These are phyloP conservation scores for Furcasterigmium furcatum DNA, from an alignment of 2,329 filamentous ascomycete species.

Conservation along the genomic window DNA sequence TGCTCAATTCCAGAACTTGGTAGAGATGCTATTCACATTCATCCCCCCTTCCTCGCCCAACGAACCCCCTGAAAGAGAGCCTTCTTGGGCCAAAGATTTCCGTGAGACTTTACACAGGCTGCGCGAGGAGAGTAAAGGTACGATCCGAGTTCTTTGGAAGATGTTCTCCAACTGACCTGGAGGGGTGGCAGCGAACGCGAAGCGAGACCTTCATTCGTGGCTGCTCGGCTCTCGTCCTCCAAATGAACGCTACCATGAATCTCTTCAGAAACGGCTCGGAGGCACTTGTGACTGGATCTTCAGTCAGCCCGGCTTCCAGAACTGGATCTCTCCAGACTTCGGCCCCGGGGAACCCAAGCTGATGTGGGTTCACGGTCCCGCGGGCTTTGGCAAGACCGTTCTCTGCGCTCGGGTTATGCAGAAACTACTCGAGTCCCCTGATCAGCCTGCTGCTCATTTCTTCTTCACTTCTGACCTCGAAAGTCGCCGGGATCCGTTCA, in stretches of 20 bases:
- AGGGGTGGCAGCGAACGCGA: slow-evolving; percentile 1
- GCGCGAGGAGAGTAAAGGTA: too few species aligned
- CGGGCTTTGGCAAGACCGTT: slow-evolving; percentile 29
- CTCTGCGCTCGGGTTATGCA: slow-evolving; percentile 23
- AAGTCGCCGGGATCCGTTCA: slow-evolving; percentile 18
- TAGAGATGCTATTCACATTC: too few species aligned
- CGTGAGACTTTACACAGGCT: too few species aligned
- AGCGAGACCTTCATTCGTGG: slow-evolving; percentile 13
- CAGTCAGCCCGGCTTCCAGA: slow-evolving; percentile 4
- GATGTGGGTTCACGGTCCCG: slow-evolving; percentile 26
- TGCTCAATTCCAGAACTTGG: too few species aligned
- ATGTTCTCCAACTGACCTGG: neutral
- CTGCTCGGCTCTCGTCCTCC: slow-evolving; percentile 2
- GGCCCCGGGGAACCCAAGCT: slow-evolving; percentile 7
- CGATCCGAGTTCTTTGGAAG: too few species aligned
- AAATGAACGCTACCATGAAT: slow-evolving; percentile 15
- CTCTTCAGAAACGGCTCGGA: slow-evolving; percentile 11
- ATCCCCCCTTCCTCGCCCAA: too few species aligned
- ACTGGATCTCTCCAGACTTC: slow-evolving; percentile 14
- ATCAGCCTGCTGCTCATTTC: slow-evolving; percentile 18
- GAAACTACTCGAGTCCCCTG: slow-evolving; percentile 5
- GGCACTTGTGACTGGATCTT: slow-evolving; percentile 24
- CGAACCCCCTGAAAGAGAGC: too few species aligned
- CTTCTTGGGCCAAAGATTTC: too few species aligned
- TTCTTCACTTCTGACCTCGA: slow-evolving; percentile 26